Evolutionary conservation across 2,329 filamentous ascomycete species (phyloP), one percentile per base, ranked within the genome.

Genomic region (Cadophora malorum): DNA sequence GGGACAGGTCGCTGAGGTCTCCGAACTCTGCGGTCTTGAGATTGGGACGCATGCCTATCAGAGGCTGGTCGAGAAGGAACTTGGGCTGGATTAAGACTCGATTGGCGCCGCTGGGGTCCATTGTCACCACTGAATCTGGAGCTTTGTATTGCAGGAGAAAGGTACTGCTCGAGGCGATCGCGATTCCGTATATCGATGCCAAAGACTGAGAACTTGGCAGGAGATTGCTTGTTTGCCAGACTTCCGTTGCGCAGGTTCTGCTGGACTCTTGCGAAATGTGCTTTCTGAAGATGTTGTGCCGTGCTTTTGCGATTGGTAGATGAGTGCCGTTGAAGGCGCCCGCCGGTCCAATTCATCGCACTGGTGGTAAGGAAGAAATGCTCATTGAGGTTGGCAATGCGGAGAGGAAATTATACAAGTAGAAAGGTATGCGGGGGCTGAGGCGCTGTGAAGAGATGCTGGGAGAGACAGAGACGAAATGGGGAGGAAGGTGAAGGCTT

Each of bases 281-380:
- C 78, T 70, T 80, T 83, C 69, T 84, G 83, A n/a, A 77, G 79
- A n/a, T 76, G 74, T 38, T 78, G 74, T 28, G 77, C 70, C 23
- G 77, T 74, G 76, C 76, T 63, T 76, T 77, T 67, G 77, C 76
- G 61, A 76, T 77, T 67, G 77, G 74, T 49, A 73, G 75, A 47
- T 75, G 80, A 67, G 72, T 82, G 79, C 67, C 82, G 82, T 50
- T 80, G 78, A 52, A 84, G 77, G 59, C 77, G 81, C 33, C 82
- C 82, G 69, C 83, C 83, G 2, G 82, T 84, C 83, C 83, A 85
- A 72, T 85, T 85, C 83, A 85, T 85, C 38, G 66, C 35, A 67
- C 63, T 2, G 9, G 50, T 67, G 8, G 55, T 21, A 61, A 9
- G 28, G 33, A 61, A 60, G 35, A 61, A 28, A 63, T 50, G 45